Conservation (phyloP, 495 filamentous ascomycete species). For the Immersiella caudata region DNA sequence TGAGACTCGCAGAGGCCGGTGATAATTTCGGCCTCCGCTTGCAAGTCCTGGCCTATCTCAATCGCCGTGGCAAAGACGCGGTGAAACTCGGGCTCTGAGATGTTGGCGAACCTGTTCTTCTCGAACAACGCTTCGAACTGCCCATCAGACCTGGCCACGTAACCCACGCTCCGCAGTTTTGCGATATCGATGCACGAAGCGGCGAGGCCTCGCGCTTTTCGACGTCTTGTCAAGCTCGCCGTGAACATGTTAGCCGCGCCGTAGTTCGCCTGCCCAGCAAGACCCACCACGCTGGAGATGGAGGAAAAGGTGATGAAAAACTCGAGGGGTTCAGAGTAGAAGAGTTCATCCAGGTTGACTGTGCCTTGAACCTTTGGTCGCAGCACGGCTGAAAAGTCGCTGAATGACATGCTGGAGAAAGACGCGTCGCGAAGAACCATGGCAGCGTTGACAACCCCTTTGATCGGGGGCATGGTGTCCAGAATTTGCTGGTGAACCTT, state of each 20-base stretch:
- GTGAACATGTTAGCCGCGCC: constrained; percentile 56
- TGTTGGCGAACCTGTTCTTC: background rate
- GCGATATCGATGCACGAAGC: constrained; percentile 48
- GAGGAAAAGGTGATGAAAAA: constrained; percentile 63
- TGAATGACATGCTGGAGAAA: constrained; percentile 15
- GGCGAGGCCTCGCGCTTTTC: constrained; percentile 35
- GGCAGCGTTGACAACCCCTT: constrained; percentile 25
- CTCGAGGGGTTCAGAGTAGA: constrained; percentile 46
- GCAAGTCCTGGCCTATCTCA: too few relatives aligned
- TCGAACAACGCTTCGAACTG: background rate
- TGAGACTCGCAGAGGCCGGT: background rate
- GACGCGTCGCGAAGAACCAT: constrained; percentile 23
- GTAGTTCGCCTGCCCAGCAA: constrained; percentile 53
- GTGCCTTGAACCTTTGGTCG: constrained; percentile 39
- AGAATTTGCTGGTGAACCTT: background rate
- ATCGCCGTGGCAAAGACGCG: constrained; percentile 3
- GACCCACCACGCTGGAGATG: constrained; percentile 47
- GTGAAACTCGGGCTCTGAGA: constrained; percentile 19
- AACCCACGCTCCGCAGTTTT: constrained; percentile 29
- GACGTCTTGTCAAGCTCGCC: constrained; percentile 33
- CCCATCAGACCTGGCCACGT: constrained; percentile 3
- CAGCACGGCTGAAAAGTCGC: constrained; percentile 13
- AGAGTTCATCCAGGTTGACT: constrained; percentile 39
- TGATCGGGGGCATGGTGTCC: constrained; percentile 22
- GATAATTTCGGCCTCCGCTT: constrained; percentile 17